Conservation (phyloP, 768 basidiomycete species). For the Myochromella boudieri region DNA sequence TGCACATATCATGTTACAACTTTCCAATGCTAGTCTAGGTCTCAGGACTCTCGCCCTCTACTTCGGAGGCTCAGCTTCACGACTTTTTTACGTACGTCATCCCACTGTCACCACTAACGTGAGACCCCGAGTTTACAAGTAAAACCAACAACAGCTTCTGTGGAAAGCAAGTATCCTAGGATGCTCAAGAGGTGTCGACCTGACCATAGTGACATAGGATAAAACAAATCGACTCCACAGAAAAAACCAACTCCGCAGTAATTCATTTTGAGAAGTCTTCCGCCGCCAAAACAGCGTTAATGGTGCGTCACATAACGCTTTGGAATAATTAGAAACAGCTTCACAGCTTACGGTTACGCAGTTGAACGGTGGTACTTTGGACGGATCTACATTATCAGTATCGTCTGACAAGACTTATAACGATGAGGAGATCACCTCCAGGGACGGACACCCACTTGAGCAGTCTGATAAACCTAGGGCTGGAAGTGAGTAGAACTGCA, state of each 20-base stretch:
- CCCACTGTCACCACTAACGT: not conserved
- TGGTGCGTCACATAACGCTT: conserved; percentile 44
- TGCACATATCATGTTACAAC: not conserved
- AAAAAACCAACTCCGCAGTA: conserved; percentile 49
- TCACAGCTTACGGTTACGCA: conserved; percentile 20
- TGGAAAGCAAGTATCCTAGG: conserved; percentile 57
- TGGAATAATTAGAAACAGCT: not conserved
- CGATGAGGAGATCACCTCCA: conserved; percentile 48
- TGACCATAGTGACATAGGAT: conserved; percentile 45
- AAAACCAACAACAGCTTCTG: conserved; percentile 63
- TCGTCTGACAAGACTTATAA: conserved; percentile 63
- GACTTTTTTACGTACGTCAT: conserved; percentile 77
- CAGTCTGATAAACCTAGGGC: conserved; percentile 93
- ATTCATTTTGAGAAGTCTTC: conserved; percentile 83
- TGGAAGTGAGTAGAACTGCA: conserved; percentile 52
- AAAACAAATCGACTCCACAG: conserved; percentile 53
- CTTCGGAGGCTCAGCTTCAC: conserved; percentile 64
- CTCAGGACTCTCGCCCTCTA: conserved; percentile 63
- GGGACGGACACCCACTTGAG: conserved; percentile 45
- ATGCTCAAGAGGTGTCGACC: conserved; percentile 1
- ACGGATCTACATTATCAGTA: conserved; percentile 68
- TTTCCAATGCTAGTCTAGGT: conserved; percentile 50
- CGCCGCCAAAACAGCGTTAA: conserved; percentile 83
- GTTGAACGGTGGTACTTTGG: conserved; percentile 78
- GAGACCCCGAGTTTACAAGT: not conserved